Conservation (phyloP, 1,284 basidiomycete species). For the Leccinum insigne region DNA sequence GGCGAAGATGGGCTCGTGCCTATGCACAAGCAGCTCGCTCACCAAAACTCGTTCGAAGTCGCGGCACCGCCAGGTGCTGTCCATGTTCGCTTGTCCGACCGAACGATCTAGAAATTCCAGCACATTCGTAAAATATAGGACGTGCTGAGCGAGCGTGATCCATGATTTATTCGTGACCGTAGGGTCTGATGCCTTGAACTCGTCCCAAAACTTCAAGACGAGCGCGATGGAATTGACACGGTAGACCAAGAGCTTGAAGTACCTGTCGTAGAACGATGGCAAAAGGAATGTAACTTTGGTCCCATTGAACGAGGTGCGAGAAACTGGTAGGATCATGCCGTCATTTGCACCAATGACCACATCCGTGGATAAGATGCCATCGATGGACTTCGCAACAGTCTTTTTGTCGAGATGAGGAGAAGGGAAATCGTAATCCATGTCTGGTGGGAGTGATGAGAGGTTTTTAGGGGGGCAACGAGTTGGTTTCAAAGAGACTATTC, state of each 20-base stretch:
- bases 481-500: too few relatives aligned
- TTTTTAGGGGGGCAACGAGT: too few relatives aligned
- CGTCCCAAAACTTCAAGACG: background rate
- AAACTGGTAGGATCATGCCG: background rate
- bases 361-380: background rate
- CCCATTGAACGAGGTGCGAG: background rate
- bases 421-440: background rate
- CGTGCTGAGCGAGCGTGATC: background rate
- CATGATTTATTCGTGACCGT: background rate
- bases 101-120: background rate
- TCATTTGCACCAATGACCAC: background rate
- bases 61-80: background rate
- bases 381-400: background rate
- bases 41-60: background rate
- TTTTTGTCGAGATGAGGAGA: background rate
- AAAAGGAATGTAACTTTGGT: background rate
- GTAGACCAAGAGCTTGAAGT: background rate
- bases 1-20: background rate
- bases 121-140: background rate
- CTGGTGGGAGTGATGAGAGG: background rate
- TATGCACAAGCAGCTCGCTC: background rate
- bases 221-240: background rate
- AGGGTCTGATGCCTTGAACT: background rate
- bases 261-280: background rate
- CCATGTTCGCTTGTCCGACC: background rate